phyloP scores from a whole-genome alignment of 31 red algal species.

The Odonthalia washingtoniensis region DNA sequence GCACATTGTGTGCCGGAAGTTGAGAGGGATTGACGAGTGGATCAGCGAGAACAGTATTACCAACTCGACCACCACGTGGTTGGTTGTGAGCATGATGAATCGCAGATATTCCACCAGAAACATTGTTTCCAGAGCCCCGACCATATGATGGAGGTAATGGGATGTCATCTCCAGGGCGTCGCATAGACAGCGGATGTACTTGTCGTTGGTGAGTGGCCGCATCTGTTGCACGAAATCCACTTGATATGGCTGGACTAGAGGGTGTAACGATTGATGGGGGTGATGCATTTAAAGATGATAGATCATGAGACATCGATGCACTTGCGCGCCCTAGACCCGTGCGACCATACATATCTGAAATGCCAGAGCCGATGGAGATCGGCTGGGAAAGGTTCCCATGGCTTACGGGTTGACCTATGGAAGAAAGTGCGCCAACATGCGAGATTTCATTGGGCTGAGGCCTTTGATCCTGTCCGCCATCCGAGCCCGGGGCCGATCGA shows the following conservation, averaged over 20 bases:
- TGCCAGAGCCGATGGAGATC: neutral
- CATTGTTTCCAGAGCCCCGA: neutral
- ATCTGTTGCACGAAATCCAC: neutral
- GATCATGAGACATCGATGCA: neutral
- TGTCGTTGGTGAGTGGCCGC: neutral
- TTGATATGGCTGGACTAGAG: too few relatives aligned
- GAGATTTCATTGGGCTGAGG: neutral
- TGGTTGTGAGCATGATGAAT: too few relatives aligned
- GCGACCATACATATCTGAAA: neutral
- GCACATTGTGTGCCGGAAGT: neutral
- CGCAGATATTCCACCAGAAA: neutral
- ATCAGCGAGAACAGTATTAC: neutral
- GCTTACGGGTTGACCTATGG: neutral
- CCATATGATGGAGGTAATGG: neutral
- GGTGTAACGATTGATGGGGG: too few relatives aligned
- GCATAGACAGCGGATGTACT: neutral
- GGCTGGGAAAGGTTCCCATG: neutral
- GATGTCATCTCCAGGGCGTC: neutral
- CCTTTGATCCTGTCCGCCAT: neutral
- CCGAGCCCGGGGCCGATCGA: neutral
- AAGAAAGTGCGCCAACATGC: neutral
- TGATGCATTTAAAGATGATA: neutral
- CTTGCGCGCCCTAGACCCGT: neutral
- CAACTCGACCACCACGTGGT: neutral
- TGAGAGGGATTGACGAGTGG: neutral